These are phyloP conservation scores for Pseudocercospora ulei DNA, from an alignment of 2,329 filamentous ascomycete species.

Conservation along the genomic window DNA sequence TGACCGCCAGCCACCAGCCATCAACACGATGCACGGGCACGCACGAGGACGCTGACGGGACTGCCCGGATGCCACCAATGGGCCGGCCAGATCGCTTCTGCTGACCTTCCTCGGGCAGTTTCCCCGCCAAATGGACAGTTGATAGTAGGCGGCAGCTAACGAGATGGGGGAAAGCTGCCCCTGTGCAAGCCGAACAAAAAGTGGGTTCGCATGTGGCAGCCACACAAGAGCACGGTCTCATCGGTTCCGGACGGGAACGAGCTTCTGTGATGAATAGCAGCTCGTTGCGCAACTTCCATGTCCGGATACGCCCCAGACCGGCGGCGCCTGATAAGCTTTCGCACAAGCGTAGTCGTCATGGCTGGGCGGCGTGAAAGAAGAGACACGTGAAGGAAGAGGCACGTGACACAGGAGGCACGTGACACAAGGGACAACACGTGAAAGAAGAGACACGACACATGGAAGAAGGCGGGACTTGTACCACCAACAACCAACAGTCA, in stretches of 20 bases:
- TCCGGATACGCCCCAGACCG: neutral
- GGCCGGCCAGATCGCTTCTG: conserved; percentile 1
- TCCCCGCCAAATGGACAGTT: neutral
- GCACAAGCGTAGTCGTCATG: conserved; percentile 3
- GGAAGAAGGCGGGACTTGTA: conserved; percentile 1
- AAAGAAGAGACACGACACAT: too few species aligned
- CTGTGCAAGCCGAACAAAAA: neutral
- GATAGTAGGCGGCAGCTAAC: conserved; percentile 6
- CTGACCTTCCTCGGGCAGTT: conserved; percentile 2
- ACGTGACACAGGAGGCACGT: too few species aligned
- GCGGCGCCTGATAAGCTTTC: conserved; percentile 1
- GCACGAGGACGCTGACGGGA: conserved; percentile 3
- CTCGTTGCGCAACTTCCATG: too few species aligned
- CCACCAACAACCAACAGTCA: neutral
- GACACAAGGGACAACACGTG: too few species aligned
- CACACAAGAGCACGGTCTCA: conserved; percentile 1
- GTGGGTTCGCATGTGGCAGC: conserved; percentile 7
- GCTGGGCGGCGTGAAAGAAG: neutral
- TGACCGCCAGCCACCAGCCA: conserved; percentile 1
- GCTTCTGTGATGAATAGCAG: conserved; percentile 5
- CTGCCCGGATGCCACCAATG: neutral
- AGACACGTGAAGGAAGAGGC: too few species aligned
- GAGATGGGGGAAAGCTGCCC: neutral
- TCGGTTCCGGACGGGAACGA: conserved; percentile 9
- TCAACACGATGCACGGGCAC: conserved; percentile 2